These are phyloP conservation scores for Suhomyces choctaworum DNA, from an alignment of 1,139 yeast genomes.

Conservation along the genomic window DNA sequence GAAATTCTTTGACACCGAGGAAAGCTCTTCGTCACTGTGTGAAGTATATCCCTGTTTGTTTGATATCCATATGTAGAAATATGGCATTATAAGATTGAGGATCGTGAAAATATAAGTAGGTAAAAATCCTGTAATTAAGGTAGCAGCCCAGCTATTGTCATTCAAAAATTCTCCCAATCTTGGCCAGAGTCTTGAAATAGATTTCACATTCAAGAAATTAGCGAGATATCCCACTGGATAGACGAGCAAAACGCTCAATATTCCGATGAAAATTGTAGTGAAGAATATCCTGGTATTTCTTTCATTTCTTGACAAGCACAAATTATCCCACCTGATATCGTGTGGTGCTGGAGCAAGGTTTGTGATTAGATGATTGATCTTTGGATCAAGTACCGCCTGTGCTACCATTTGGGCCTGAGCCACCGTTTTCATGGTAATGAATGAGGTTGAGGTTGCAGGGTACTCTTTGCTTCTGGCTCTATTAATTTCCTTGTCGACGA, in stretches of 20 bases:
- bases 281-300: slow-evolving; percentile 58
- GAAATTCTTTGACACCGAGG: slow-evolving; percentile 74
- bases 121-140: slow-evolving; percentile 72
- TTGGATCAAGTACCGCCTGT: slow-evolving; percentile 82
- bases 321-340: slow-evolving; percentile 79
- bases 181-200: slow-evolving; percentile 74
- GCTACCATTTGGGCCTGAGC: slow-evolving; percentile 90
- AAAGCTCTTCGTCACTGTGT: slow-evolving; percentile 72
- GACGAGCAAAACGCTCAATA: slow-evolving; percentile 65
- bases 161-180: slow-evolving; percentile 63
- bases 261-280: slow-evolving; percentile 63
- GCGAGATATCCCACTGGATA: slow-evolving; percentile 76
- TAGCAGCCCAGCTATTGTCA: slow-evolving; percentile 55
- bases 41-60: slow-evolving; percentile 71
- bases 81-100: slow-evolving; percentile 67
- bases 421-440: slow-evolving; percentile 81
- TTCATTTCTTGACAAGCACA: slow-evolving; percentile 58
- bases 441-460: slow-evolving; percentile 65
- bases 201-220: slow-evolving; percentile 64
- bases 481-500: slow-evolving; percentile 57
- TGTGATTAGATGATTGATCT: slow-evolving; percentile 70
- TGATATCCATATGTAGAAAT: slow-evolving; percentile 65
- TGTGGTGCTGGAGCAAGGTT: slow-evolving; percentile 85
- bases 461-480: slow-evolving; percentile 61
- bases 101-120: slow-evolving; percentile 76